Evolutionary conservation across 1,284 basidiomycete species (phyloP).

Genomic region (Malassezia japonica): DNA sequence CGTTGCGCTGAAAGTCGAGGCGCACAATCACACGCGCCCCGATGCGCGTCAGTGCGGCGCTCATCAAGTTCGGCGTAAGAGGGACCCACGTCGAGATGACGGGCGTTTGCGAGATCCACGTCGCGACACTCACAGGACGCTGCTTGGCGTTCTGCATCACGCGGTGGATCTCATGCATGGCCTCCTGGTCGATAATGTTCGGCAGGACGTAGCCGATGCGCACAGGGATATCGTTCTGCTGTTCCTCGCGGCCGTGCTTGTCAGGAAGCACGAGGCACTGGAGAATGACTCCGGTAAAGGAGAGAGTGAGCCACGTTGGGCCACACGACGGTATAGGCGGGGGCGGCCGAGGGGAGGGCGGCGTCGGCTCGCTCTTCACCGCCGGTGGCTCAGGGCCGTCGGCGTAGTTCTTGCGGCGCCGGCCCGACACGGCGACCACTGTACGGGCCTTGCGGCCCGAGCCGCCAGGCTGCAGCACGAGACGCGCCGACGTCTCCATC

Average conservation of each 20-base stretch:
- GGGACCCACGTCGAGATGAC: slow-evolving; percentile 1
- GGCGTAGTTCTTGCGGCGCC: not conserved
- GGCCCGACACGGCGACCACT: not conserved
- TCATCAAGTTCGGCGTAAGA: not conserved
- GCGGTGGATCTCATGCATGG: not conserved
- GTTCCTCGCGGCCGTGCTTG: not conserved
- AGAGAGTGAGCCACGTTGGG: not conserved
- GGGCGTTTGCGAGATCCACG: not conserved
- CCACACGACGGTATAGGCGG: too few species aligned
- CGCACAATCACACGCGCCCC: not conserved
- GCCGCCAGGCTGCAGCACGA: not conserved
- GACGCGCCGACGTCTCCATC: not conserved
- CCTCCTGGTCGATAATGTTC: not conserved
- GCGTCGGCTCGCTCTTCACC: too few species aligned
- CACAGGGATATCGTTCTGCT: not conserved
- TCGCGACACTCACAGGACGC: not conserved
- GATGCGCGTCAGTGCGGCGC: not conserved
- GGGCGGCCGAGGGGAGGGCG: too few species aligned
- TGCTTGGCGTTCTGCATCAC: not conserved
- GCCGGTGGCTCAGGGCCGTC: not conserved
- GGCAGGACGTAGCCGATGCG: not conserved
- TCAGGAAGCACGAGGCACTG: not conserved
- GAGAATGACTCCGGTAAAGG: not conserved
- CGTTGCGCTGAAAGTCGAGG: not conserved
- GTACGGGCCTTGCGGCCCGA: not conserved